Evolutionary conservation across 1,284 basidiomycete genomes (phyloP).

Genomic region (Mycena citricolor): DNA sequence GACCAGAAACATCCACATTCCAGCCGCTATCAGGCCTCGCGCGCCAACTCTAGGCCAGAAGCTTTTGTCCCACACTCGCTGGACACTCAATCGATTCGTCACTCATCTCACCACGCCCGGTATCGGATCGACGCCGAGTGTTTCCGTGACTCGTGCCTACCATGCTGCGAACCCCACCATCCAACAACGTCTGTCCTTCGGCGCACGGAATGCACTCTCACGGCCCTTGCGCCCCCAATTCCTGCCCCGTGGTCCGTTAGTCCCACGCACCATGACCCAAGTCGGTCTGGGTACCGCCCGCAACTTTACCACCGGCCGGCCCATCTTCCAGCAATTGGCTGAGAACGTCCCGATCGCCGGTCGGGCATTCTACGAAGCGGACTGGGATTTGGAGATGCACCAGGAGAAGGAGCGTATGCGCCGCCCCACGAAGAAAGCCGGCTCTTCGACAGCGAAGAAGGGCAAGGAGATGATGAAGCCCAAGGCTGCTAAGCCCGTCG

Average conservation of each 20-base stretch:
- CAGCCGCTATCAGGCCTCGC: constrained; percentile 22
- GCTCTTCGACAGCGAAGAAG: constrained; percentile 32
- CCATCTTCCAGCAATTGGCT: constrained; percentile 72
- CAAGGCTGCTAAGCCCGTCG: constrained; percentile 25
- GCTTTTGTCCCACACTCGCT: constrained; percentile 53
- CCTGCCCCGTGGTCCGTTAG: constrained; percentile 54
- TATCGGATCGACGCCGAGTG: constrained; percentile 34
- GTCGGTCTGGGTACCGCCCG: constrained; percentile 71
- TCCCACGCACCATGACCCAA: constrained; percentile 51
- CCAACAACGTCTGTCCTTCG: constrained; percentile 51
- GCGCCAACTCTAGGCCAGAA: constrained; percentile 32
- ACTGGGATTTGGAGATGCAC: constrained; percentile 57
- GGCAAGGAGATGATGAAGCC: constrained; percentile 34
- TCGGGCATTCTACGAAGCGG: constrained; percentile 68
- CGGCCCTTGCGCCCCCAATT: constrained; percentile 46
- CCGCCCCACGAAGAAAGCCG: constrained; percentile 30
- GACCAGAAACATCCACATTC: constrained; percentile 49
- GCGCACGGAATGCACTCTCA: constrained; percentile 48
- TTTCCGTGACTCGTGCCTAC: constrained; percentile 37
- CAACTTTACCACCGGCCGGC: constrained; percentile 68
- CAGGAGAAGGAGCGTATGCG: constrained; percentile 44
- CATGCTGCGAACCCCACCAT: constrained; percentile 41
- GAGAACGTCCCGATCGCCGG: constrained; percentile 73
- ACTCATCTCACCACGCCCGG: constrained; percentile 59
- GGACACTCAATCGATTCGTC: constrained; percentile 54